phyloP scores from a whole-genome alignment of 495 filamentous ascomycete genomes.

The Neurospora sp. region DNA sequence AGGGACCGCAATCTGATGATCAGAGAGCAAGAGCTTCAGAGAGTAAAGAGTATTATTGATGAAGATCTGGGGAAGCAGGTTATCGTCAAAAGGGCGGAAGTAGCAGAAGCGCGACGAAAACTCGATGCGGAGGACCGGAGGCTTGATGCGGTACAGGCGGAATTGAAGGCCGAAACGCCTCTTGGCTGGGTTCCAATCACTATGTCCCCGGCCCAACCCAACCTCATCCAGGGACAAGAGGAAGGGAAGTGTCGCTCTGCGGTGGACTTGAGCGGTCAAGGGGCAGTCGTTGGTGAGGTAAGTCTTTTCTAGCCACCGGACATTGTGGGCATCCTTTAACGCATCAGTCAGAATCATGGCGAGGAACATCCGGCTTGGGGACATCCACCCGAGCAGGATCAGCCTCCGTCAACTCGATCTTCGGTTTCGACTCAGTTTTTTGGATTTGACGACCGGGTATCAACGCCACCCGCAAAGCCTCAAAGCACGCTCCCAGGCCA shows the following conservation, averaged over 20 bases:
- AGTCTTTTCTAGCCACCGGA: background rate
- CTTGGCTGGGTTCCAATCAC: background rate
- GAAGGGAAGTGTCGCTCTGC: background rate
- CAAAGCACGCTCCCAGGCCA: background rate
- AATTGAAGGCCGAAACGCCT: background rate
- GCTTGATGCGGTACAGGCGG: background rate
- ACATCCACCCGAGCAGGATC: background rate
- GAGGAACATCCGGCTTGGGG: background rate
- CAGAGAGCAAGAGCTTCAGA: background rate
- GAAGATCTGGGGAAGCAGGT: background rate
- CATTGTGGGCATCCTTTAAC: background rate
- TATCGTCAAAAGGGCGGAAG: background rate
- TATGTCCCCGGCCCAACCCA: background rate
- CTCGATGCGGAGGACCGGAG: background rate
- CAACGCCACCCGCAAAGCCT: background rate
- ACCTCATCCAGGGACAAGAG: background rate
- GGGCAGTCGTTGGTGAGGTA: background rate
- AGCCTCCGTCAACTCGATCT: background rate
- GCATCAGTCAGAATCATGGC: background rate
- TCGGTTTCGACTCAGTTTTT: background rate
- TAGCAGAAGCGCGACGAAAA: background rate
- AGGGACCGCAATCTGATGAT: background rate
- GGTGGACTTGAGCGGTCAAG: background rate
- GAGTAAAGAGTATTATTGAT: background rate
- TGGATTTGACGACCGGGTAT: background rate